Conservation (phyloP, 495 filamentous ascomycete species). For the Patellaria atrata region DNA sequence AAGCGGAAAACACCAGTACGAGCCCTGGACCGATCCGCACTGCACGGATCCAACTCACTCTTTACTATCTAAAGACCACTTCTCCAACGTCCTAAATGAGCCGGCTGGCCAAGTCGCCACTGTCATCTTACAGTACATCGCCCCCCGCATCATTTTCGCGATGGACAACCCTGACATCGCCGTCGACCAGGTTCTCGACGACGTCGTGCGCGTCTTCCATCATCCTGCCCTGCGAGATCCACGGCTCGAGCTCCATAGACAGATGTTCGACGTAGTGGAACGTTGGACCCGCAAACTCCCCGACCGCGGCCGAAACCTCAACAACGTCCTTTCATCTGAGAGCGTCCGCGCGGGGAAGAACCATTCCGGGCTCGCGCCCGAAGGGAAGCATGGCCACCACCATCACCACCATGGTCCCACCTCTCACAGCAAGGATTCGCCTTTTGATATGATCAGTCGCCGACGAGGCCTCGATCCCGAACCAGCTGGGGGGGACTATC, state of each 20-base stretch:
- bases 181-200: constrained; percentile 62
- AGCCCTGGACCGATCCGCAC: constrained; percentile 74
- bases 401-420: neutral
- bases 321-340: constrained; percentile 57
- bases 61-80: constrained; percentile 91
- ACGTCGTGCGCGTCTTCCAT: constrained; percentile 69
- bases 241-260: constrained; percentile 57
- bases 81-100: constrained; percentile 80
- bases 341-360: constrained; percentile 73
- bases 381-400: constrained; percentile 2
- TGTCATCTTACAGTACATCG: constrained; percentile 65
- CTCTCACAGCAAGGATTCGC: too few relatives aligned
- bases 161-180: constrained; percentile 77
- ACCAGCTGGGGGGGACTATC: neutral
- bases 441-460: too few relatives aligned
- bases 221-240: constrained; percentile 69
- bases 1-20: constrained; percentile 72
- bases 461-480: constrained; percentile 6
- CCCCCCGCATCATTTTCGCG: constrained; percentile 74
- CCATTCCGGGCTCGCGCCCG: constrained; percentile 29
- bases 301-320: constrained; percentile 47
- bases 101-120: constrained; percentile 73
- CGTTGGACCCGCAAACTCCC: constrained; percentile 55
- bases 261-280: constrained; percentile 74
- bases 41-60: constrained; percentile 91